Percentiles rank a stretch among this genome's conserved stretches.
These are phyloP conservation scores for Ceratocystis variospora DNA, from an alignment of 2,329 filamentous ascomycete genomes.

Conservation along the genomic window DNA sequence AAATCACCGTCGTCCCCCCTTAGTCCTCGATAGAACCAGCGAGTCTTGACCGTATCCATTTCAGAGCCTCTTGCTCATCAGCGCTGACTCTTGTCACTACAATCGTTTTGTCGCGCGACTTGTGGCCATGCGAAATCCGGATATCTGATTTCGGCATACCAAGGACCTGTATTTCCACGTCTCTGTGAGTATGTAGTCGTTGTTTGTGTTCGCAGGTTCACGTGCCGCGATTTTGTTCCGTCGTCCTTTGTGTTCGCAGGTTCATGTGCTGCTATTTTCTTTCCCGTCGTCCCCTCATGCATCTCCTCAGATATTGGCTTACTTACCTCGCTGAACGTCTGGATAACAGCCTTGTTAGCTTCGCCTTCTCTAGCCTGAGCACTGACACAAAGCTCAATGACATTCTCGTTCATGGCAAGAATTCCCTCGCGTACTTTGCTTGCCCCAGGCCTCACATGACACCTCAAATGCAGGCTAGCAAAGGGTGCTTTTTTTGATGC, in stretches of 20 bases:
- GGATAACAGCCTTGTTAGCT: slow-evolving; percentile 52
- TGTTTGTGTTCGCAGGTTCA: neutral
- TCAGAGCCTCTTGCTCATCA: slow-evolving; percentile 20
- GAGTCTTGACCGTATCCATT: neutral
- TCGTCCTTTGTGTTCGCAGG: neutral
- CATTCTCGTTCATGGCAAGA: slow-evolving; percentile 38
- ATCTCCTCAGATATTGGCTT: neutral
- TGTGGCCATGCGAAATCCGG: slow-evolving; percentile 47
- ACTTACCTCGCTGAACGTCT: slow-evolving; percentile 45
- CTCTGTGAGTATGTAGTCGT: neutral
- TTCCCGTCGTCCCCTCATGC: neutral
- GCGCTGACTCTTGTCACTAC: slow-evolving; percentile 28
- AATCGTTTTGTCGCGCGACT: slow-evolving; percentile 51
- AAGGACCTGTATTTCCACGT: slow-evolving; percentile 28
- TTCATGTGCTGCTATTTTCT: neutral
- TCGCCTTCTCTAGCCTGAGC: slow-evolving; percentile 53
- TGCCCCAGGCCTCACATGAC: slow-evolving; percentile 54
- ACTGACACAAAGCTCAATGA: slow-evolving; percentile 51
- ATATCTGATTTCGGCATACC: slow-evolving; percentile 50
- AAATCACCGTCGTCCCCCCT: neutral
- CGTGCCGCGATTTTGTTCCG: too few relatives aligned
- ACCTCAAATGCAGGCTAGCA: slow-evolving; percentile 44
- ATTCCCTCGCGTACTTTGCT: slow-evolving; percentile 50
- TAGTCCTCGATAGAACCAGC: neutral
- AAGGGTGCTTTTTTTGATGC: slow-evolving; percentile 34